Evolutionary conservation across 345 rosid genomes (phyloP).

Genomic region (Brassica carinata): DNA sequence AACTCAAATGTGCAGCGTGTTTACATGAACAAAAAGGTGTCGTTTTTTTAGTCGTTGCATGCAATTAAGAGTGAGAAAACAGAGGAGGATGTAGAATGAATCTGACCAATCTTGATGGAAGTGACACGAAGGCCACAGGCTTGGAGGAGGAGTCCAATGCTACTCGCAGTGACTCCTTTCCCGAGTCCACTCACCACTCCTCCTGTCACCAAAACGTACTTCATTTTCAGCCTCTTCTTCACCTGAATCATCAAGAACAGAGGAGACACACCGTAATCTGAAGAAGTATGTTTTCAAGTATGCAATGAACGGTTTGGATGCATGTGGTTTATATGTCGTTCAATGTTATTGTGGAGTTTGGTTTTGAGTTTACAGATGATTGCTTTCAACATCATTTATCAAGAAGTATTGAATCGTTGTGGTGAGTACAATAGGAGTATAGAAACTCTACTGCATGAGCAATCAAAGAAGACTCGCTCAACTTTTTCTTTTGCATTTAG

Average conservation of each 20-base stretch:
- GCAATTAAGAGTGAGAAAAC: constrained; percentile 6
- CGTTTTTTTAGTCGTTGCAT: background rate
- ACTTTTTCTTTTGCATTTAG: constrained; percentile 15
- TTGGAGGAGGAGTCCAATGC: constrained; percentile 78
- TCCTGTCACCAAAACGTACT: constrained; percentile 80
- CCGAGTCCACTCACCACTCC: constrained; percentile 89
- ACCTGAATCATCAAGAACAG: constrained; percentile 27
- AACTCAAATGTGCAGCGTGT: too few species aligned
- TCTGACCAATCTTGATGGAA: constrained; percentile 70
- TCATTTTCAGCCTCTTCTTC: constrained; percentile 45
- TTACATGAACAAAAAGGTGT: background rate
- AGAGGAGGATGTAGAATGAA: background rate
- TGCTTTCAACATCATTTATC: background rate
- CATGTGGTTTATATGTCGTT: background rate
- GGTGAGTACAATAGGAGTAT: background rate
- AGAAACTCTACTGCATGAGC: background rate
- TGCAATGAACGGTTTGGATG: background rate
- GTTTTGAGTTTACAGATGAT: background rate
- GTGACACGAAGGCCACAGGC: constrained; percentile 82
- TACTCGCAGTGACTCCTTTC: constrained; percentile 86
- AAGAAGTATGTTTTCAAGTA: constrained; percentile 16
- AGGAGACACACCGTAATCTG: background rate
- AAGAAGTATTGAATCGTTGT: background rate
- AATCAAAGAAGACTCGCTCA: constrained; percentile 15
- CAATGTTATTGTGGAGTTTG: background rate